Conservation (phyloP, 75 land plant genomes). For the Chamaecyparis obtusa region DNA sequence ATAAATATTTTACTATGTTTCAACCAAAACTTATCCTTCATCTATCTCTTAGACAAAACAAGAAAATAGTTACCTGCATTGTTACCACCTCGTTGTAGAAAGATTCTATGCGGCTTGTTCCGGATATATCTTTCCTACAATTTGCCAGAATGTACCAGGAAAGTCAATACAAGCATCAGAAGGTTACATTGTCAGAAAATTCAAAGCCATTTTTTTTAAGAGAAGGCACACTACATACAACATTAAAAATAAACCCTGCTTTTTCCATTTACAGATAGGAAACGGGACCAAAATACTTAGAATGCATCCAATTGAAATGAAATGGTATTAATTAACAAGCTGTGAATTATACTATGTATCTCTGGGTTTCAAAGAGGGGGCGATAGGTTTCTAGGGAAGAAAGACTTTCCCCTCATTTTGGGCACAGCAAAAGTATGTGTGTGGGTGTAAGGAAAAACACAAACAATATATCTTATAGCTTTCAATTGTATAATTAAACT, state of each 20-base stretch:
- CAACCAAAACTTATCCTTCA: not conserved
- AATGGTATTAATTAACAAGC: not conserved
- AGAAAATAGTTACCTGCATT: conserved; percentile 35
- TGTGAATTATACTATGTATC: not conserved
- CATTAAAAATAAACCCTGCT: not conserved
- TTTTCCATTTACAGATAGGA: not conserved
- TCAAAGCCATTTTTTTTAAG: not conserved
- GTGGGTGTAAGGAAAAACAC: too few relatives aligned
- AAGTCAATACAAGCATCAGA: not conserved
- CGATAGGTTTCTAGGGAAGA: too few relatives aligned
- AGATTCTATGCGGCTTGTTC: conserved; percentile 26
- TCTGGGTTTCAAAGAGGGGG: too few relatives aligned
- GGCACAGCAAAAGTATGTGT: too few relatives aligned
- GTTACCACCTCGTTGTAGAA: conserved; percentile 44
- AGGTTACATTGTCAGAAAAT: not conserved
- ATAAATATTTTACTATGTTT: not conserved
- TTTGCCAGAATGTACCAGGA: not conserved
- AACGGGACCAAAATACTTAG: not conserved
- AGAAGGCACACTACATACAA: conserved; percentile 4
- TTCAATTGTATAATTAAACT: too few relatives aligned
- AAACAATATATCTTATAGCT: too few relatives aligned
- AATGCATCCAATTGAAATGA: not conserved
- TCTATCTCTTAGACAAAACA: not conserved
- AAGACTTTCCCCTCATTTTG: too few relatives aligned
- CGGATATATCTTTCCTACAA: conserved; percentile 46